Evolutionary conservation across 139 green algal species (phyloP).

Genomic region (Coelastrella sp.): DNA sequence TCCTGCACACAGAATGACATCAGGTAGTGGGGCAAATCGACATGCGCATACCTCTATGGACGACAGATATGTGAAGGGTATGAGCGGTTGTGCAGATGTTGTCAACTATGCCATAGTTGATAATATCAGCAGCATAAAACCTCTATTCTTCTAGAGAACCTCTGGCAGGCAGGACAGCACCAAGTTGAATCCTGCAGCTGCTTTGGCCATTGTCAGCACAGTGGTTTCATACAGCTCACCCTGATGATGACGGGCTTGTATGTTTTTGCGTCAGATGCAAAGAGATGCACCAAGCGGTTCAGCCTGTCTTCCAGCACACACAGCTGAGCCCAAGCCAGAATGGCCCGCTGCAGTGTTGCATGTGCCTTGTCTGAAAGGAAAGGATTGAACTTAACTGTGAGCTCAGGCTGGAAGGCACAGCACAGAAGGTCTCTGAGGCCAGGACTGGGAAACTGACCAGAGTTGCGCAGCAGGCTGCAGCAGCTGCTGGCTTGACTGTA

Average conservation of each 20-base stretch:
- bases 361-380: conserved; percentile 53
- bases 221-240: not conserved
- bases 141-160: too few relatives aligned
- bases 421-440: conserved; percentile 40
- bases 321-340: conserved; percentile 66
- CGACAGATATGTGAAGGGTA: too few relatives aligned
- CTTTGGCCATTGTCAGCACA: too few relatives aligned
- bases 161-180: too few relatives aligned
- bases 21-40: not conserved
- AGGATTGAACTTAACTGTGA: conserved; percentile 51
- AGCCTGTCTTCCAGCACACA: conserved; percentile 76
- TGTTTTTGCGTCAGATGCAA: not conserved
- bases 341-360: conserved; percentile 26
- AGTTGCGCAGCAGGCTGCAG: conserved; percentile 41
- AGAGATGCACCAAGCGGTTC: conserved; percentile 48
- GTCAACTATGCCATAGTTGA: too few relatives aligned
- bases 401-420: conserved; percentile 4
- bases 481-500: not conserved
- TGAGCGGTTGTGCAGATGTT: not conserved
- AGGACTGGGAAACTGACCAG: not conserved
- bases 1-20: conserved; percentile 50
- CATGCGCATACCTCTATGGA: not conserved
- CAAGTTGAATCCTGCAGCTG: too few relatives aligned
- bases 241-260: conserved; percentile 10
- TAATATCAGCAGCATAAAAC: not conserved